These are phyloP conservation scores for Emericellopsis cladophorae DNA, from an alignment of 2,329 filamentous ascomycete species.

Conservation along the genomic window DNA sequence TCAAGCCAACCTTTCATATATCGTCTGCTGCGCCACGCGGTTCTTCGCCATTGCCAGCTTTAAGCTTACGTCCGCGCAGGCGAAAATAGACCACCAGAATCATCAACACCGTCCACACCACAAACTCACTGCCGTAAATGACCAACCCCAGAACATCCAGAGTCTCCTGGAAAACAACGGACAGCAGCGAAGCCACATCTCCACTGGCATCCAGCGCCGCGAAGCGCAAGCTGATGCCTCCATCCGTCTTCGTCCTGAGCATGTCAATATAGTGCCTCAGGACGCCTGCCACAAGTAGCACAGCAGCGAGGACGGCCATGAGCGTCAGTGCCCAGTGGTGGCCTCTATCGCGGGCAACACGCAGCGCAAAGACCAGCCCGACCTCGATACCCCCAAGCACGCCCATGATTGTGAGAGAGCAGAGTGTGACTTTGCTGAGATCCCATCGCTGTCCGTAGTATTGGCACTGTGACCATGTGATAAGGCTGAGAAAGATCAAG, in stretches of 20 bases:
- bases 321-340: constrained; percentile 49
- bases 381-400: constrained; percentile 46
- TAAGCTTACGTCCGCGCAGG: too few relatives aligned
- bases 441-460: constrained; percentile 11
- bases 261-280: constrained; percentile 60
- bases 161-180: constrained; percentile 46
- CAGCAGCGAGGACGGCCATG: constrained; percentile 54
- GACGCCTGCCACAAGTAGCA: constrained; percentile 52
- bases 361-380: constrained; percentile 44
- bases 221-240: constrained; percentile 62
- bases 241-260: constrained; percentile 49
- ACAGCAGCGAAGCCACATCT: constrained; percentile 53
- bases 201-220: constrained; percentile 57
- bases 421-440: background rate
- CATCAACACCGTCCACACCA: constrained; percentile 45
- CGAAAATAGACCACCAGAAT: constrained; percentile 1
- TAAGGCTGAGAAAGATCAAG: constrained; percentile 15
- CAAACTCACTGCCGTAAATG: constrained; percentile 54
- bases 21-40: too few relatives aligned
- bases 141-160: constrained; percentile 50
- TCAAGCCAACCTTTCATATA: too few relatives aligned
- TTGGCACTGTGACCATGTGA: constrained; percentile 16
- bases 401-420: constrained; percentile 19
- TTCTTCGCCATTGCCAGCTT: too few relatives aligned
- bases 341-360: constrained; percentile 26